Base-by-base conservation (phyloP, 371 early-diverging fungal species). In the Dichotomocladium elegans region DNA sequence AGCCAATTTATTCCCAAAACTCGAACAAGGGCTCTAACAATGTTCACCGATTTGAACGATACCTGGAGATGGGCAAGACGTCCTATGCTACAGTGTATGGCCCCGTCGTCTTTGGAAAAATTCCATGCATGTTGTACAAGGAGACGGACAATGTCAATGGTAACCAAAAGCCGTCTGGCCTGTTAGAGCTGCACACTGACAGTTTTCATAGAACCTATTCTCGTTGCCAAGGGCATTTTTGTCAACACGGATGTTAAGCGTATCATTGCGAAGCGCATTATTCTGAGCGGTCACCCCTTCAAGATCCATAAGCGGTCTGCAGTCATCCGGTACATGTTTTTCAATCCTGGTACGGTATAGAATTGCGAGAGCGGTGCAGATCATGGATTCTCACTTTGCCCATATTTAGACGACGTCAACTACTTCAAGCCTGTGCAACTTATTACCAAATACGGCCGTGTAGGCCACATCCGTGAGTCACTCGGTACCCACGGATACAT, bases 401-500 rank as follows among this genome's bases (percentile, higher is more conserved):
- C 6, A 44, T 37, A 43, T 43, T 47, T 77, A 35, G 83, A 89
- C 15, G 98, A 98, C 73, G 84, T 96, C 47, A 70, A 79, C 57
- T 96, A 91, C 84, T 98, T 95, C 72, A 93, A 91, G 71, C 96
- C 97, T 19, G 82, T 98, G 7, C 94, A 96, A 66, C 75, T 98
- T 40, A 64, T 72, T 33, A 95, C 97, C 17, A 95, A 96, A 69
- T 70, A 83, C 34, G 97, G 98, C 22, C 88, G 92, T 45, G 81
- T 77, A 2, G 98, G 98, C 10, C 96, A 96, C 66, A 95, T 98
- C 54, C 68, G 72, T 30, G 97, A 96, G 57, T 86, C 89, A 27
- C 66, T 97, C 41, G 98, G 98, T 56, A 96, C 96, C n/a, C 95
- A 96, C 58, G 98, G 98, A 21, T 92, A 95, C 69, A 95, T 94